Percentiles rank a stretch among this genome's conserved stretches.
Evolutionary conservation across 805 yeast genomes (phyloP).

Genomic region (Cephaloascus albidus): DNA sequence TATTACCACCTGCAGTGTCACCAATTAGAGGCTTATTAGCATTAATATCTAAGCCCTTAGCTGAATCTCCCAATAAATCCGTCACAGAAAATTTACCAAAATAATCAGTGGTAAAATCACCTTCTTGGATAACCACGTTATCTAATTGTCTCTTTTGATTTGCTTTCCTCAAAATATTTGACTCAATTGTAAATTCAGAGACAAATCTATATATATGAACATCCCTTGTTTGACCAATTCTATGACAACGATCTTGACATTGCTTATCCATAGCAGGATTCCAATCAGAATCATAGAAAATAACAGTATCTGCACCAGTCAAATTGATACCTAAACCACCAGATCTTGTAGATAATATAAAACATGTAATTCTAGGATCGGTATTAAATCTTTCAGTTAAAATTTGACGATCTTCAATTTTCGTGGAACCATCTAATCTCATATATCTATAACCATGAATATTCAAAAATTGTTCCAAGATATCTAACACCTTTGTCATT

Average conservation of each 20-base stretch:
- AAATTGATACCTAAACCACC: constrained; percentile 97
- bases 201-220: constrained; percentile 96
- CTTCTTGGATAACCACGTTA: constrained; percentile 93
- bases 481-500: constrained; percentile 94
- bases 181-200: constrained; percentile 92
- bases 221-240: constrained; percentile 97
- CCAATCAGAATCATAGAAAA: constrained; percentile 98
- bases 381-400: constrained; percentile 88
- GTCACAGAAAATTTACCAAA: constrained; percentile 79
- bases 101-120: constrained; percentile 96
- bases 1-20: constrained; percentile 23
- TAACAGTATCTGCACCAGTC: constrained; percentile 98
- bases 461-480: constrained; percentile 86
- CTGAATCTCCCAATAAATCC: constrained; percentile 68
- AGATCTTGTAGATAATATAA: constrained; percentile 88
- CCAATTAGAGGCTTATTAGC: constrained; percentile 26
- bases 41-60: constrained; percentile 23
- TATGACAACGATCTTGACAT: constrained; percentile 97
- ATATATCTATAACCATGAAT: constrained; percentile 90
- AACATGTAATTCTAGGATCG: constrained; percentile 80
- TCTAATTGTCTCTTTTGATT: constrained; percentile 91
- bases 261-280: constrained; percentile 99
- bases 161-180: constrained; percentile 87
- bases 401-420: constrained; percentile 92
- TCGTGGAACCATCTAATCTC: constrained; percentile 96